A percentile compares a stretch with the other conserved stretches of the same genome.
Evolutionary conservation across 108 stramenopile genomes (phyloP).

Genomic region (Chaetoceros tenuissimus): DNA sequence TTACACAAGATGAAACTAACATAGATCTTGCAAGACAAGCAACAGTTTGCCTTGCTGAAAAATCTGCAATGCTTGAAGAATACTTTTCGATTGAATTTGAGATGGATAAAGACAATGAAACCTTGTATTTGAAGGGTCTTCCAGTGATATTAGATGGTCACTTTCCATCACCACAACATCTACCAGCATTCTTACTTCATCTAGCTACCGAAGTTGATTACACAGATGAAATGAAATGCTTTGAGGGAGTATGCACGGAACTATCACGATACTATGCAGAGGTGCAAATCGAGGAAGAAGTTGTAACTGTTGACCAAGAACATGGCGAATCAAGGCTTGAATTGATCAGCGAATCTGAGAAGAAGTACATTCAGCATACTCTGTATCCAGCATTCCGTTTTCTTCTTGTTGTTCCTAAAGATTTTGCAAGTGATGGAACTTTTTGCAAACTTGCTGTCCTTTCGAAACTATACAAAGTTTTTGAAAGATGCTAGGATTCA

Average conservation of each 20-base stretch:
- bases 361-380: constrained; percentile 49
- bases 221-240: constrained; percentile 64
- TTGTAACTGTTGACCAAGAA: no score
- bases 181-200: constrained; percentile 69
- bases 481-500: constrained; percentile 73
- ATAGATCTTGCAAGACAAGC: constrained; percentile 46
- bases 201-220: constrained; percentile 80
- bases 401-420: constrained; percentile 49
- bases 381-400: constrained; percentile 72
- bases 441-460: constrained; percentile 46
- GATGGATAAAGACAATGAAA: constrained; percentile 14
- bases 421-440: constrained; percentile 31
- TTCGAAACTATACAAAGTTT: constrained; percentile 69
- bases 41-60: constrained; percentile 52
- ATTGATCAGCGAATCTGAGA: constrained; percentile 29
- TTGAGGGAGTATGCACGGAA: constrained; percentile 68
- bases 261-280: constrained; percentile 64
- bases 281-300: constrained; percentile 17
- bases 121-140: constrained; percentile 43
- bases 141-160: constrained; percentile 73
- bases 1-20: constrained; percentile 35
- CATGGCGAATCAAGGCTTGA: constrained; percentile 15
- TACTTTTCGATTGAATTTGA: constrained; percentile 85
- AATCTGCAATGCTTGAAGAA: constrained; percentile 89
- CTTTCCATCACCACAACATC: constrained; percentile 50